Percentiles rank a stretch among this genome's conserved stretches.
These are phyloP conservation scores for Aureococcus anophagefferens DNA, from an alignment of 108 stramenopile species.

Conservation along the genomic window DNA sequence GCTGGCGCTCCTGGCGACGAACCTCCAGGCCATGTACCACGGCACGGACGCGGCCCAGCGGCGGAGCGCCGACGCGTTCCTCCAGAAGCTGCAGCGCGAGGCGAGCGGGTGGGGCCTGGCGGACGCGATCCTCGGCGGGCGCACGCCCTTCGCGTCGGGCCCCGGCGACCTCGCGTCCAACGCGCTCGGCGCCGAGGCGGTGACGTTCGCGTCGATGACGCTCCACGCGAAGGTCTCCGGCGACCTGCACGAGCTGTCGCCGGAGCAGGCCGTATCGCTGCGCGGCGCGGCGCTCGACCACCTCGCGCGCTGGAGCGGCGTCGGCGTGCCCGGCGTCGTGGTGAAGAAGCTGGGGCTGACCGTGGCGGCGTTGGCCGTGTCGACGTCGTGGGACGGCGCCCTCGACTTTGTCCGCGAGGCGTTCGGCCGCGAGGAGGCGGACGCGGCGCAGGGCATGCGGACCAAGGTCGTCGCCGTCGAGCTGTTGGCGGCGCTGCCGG, in stretches of 20 bases:
- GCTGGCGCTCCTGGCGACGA: neutral
- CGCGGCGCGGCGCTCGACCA: neutral
- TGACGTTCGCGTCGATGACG: neutral
- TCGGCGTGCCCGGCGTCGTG: neutral
- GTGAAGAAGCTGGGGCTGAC: neutral
- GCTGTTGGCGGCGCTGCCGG: neutral
- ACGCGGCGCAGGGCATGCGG: neutral
- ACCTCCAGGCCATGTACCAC: neutral
- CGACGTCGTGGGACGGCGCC: neutral
- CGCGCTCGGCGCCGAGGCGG: too few relatives aligned
- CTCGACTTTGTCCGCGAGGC: neutral
- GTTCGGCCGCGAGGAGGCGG: too few relatives aligned
- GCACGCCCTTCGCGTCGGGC: too few relatives aligned
- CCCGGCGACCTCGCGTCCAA: too few relatives aligned
- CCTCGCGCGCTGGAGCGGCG: neutral
- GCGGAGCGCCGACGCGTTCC: neutral
- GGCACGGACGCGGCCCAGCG: neutral
- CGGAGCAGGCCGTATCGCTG: neutral
- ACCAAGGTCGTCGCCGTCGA: neutral
- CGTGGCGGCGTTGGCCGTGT: neutral
- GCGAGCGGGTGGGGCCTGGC: neutral
- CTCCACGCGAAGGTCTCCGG: neutral
- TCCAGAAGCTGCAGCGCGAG: neutral
- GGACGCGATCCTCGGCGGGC: neutral
- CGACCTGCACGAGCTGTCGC: neutral